Conservation (phyloP, 2,329 filamentous ascomycete species). For the Aureobasidium vineae region DNA sequence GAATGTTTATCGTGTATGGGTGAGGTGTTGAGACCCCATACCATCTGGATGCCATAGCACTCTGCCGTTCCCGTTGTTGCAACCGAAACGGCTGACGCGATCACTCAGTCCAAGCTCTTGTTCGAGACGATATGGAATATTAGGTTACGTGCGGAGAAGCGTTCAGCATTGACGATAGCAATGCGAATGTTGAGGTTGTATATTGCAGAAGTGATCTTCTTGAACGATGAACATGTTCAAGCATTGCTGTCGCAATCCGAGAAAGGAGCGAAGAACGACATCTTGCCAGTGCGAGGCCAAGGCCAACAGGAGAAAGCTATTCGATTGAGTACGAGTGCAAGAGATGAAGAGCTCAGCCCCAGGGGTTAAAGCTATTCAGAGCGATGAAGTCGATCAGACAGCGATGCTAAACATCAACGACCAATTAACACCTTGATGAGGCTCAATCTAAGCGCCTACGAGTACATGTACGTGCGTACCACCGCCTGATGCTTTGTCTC, state of each 20-base stretch:
- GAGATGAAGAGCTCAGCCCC: slow-evolving; percentile 1
- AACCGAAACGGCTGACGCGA: slow-evolving; percentile 2
- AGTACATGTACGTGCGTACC: slow-evolving; percentile 3
- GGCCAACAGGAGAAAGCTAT: not conserved
- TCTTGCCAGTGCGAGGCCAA: not conserved
- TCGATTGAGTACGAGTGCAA: not conserved
- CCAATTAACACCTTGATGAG: slow-evolving; percentile 14
- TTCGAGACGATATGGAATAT: not conserved
- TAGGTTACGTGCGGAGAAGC: not conserved
- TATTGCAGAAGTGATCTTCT: not conserved
- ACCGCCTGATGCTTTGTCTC: slow-evolving; percentile 3
- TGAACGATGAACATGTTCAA: not conserved
- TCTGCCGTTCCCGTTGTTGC: slow-evolving; percentile 3
- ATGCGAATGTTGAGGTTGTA: not conserved
- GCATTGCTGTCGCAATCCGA: not conserved
- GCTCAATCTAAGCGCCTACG: slow-evolving; percentile 8
- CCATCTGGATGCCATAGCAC: not conserved
- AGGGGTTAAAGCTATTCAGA: not conserved
- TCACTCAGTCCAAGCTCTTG: not conserved
- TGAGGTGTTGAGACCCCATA: not conserved
- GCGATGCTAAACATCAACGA: not conserved
- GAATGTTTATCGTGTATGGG: not conserved
- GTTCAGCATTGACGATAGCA: not conserved
- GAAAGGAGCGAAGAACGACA: not conserved
- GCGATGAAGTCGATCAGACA: slow-evolving; percentile 12